phyloP scores from a whole-genome alignment of 129 eudicot species.

The Saposhnikovia divaricata region DNA sequence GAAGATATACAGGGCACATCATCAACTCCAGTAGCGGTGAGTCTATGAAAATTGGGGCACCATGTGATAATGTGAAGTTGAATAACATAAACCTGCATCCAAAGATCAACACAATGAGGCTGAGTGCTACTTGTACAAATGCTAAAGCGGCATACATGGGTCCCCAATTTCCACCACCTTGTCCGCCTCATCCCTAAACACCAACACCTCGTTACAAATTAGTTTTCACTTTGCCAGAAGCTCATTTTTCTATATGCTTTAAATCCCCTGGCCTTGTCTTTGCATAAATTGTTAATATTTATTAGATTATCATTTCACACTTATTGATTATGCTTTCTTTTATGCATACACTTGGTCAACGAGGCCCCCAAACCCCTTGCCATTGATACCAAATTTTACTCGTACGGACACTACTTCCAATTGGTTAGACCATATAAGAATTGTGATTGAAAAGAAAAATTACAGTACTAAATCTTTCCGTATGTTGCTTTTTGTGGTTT shows the following conservation, averaged over 20 bases:
- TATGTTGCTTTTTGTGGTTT: too few relatives aligned
- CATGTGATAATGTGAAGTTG: conserved; percentile 29
- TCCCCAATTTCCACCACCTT: conserved; percentile 33
- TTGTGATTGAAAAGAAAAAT: too few relatives aligned
- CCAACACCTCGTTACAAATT: not conserved
- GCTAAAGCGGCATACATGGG: conserved; percentile 30
- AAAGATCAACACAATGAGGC: not conserved
- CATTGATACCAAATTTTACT: too few relatives aligned
- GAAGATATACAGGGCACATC: conserved; percentile 44
- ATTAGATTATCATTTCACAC: not conserved
- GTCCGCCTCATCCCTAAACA: conserved; percentile 4
- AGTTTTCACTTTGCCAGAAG: not conserved
- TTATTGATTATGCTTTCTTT: not conserved
- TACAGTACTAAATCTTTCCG: too few relatives aligned
- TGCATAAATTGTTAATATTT: not conserved
- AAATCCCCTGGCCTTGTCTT: not conserved
- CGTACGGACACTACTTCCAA: too few relatives aligned
- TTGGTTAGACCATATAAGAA: too few relatives aligned
- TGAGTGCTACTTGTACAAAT: conserved; percentile 28
- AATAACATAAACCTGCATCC: conserved; percentile 28
- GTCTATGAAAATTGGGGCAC: conserved; percentile 23
- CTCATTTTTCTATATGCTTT: not conserved
- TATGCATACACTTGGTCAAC: too few relatives aligned
- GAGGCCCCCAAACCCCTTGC: too few relatives aligned
- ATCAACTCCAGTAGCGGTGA: conserved; percentile 23